Percentiles rank a stretch among this genome's conserved stretches.
Evolutionary conservation across 2,329 filamentous ascomycete genomes (phyloP).

Genomic region (Ilyonectria mors-panacis): DNA sequence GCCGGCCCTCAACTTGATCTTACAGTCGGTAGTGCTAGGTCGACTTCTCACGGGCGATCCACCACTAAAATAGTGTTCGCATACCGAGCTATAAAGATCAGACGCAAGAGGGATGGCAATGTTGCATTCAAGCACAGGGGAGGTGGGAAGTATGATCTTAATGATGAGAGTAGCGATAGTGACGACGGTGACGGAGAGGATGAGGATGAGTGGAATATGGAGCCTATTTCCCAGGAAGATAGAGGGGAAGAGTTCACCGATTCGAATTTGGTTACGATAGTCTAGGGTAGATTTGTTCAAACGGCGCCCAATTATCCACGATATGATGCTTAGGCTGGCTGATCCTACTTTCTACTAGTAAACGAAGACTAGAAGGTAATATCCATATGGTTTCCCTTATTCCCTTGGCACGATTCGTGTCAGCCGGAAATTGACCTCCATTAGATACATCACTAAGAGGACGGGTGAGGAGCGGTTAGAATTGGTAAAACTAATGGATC

Average conservation of each 20-base stretch:
- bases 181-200: background rate
- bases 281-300: background rate
- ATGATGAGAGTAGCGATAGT: background rate
- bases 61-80: background rate
- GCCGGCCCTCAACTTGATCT: background rate
- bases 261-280: background rate
- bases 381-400: no score
- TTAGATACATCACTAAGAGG: no score
- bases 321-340: no score
- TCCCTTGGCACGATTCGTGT: no score
- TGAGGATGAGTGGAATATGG: background rate
- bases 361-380: no score
- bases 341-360: no score
- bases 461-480: no score
- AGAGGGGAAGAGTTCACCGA: background rate
- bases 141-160: background rate
- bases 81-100: background rate
- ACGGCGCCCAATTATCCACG: no score
- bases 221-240: background rate
- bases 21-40: background rate
- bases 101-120: background rate
- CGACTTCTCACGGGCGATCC: background rate
- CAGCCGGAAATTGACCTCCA: no score
- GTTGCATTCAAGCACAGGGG: background rate
- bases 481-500: no score